These are phyloP conservation scores for Pseudogymnoascus sp. DNA, from an alignment of 2,329 filamentous ascomycete species.

Conservation along the genomic window DNA sequence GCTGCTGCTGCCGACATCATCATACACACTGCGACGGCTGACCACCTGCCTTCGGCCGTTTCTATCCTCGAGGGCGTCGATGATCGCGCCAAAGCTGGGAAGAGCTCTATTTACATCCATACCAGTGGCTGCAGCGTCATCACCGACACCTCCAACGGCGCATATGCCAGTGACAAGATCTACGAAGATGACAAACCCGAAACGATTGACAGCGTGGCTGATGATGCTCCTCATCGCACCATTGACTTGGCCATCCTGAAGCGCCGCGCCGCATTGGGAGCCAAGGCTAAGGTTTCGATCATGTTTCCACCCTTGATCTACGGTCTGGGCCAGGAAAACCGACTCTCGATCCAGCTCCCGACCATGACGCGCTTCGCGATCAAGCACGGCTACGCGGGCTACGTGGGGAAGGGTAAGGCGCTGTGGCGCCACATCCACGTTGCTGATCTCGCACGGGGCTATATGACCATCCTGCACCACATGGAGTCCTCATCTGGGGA, in stretches of 20 bases:
- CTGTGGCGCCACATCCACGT: conserved; percentile 41
- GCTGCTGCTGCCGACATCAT: conserved; percentile 34
- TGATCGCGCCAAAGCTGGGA: conserved; percentile 31
- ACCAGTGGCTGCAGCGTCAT: conserved; percentile 39
- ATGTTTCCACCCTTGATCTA: conserved; percentile 42
- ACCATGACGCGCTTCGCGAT: conserved; percentile 40
- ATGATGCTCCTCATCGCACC: conserved; percentile 36
- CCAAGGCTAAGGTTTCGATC: conserved; percentile 38
- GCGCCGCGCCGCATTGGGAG: conserved; percentile 30
- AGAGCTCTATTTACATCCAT: conserved; percentile 41
- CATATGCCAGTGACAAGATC: conserved; percentile 32
- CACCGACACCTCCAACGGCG: conserved; percentile 31
- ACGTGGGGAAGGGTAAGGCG: conserved; percentile 36
- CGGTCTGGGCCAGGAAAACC: conserved; percentile 34
- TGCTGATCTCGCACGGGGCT: conserved; percentile 38
- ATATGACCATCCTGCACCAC: conserved; percentile 38
- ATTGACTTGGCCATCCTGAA: conserved; percentile 39
- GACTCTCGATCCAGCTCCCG: conserved; percentile 41
- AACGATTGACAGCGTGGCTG: conserved; percentile 35
- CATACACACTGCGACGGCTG: conserved; percentile 42
- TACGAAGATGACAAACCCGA: conserved; percentile 36
- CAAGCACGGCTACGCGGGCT: conserved; percentile 25
- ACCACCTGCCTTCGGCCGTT: conserved; percentile 38
- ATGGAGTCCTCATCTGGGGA: conserved; percentile 31
- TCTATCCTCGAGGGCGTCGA: conserved; percentile 38